Conservation (phyloP, 805 yeast species). For the Ogataea salicorniae region DNA sequence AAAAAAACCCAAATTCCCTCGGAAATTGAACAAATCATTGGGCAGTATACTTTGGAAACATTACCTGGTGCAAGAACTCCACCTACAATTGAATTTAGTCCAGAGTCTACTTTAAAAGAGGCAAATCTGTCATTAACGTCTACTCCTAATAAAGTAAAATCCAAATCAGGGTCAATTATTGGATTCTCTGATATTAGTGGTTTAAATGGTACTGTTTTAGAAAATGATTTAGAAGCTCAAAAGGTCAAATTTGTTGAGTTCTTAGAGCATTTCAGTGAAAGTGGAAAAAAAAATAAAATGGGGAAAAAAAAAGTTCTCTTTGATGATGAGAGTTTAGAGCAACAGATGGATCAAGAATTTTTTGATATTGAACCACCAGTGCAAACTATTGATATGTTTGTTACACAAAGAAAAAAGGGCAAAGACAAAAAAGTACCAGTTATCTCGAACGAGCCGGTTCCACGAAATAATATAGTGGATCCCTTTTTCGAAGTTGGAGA, state of each 20-base stretch:
- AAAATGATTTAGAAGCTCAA: background rate
- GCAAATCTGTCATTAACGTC: constrained; percentile 14
- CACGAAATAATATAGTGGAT: no score
- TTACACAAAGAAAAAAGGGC: background rate
- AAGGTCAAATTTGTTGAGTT: constrained; percentile 5
- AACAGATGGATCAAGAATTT: background rate
- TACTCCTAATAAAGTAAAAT: constrained; percentile 10
- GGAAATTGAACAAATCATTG: constrained; percentile 7
- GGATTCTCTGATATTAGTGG: background rate
- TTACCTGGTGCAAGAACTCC: constrained; percentile 21
- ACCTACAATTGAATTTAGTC: constrained; percentile 11
- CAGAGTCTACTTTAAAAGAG: constrained; percentile 12
- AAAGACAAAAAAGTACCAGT: no score
- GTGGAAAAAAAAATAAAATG: background rate
- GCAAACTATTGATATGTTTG: background rate
- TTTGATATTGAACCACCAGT: background rate
- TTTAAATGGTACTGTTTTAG: background rate
- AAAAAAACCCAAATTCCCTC: background rate
- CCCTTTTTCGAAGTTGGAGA: no score
- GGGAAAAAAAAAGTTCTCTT: constrained; percentile 11
- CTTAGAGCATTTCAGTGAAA: constrained; percentile 2
- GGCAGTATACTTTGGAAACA: constrained; percentile 14
- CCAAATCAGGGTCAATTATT: background rate
- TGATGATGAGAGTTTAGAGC: constrained; percentile 2
- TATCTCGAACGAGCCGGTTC: no score